Evolutionary conservation across 352 stramenopile species (phyloP).

Genomic region (Globisporangium echinulatum): DNA sequence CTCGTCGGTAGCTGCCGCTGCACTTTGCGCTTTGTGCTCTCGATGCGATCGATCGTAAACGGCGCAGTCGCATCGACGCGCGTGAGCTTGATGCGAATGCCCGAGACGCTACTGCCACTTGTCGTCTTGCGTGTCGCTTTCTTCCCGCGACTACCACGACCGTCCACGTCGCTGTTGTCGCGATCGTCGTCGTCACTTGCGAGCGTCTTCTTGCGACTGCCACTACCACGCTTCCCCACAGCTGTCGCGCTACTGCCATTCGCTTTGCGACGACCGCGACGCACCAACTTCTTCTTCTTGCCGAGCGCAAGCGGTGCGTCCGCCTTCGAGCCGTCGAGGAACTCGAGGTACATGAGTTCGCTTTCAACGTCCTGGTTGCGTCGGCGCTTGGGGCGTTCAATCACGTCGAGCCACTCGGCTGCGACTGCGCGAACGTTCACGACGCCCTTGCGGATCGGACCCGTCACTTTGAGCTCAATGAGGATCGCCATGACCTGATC

Average conservation of each 20-base stretch:
- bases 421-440: slow-evolving; percentile 76
- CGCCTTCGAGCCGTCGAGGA: slow-evolving; percentile 70
- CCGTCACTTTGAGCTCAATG: slow-evolving; percentile 85
- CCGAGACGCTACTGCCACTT: slow-evolving; percentile 11
- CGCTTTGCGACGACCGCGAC: slow-evolving; percentile 23
- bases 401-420: slow-evolving; percentile 80
- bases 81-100: slow-evolving; percentile 40
- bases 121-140: slow-evolving; percentile 18
- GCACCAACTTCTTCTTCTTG: slow-evolving; percentile 24
- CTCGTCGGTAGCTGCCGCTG: slow-evolving; percentile 34
- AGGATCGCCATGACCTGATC: slow-evolving; percentile 84
- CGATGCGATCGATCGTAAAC: slow-evolving; percentile 35
- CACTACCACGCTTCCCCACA: not conserved
- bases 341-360: slow-evolving; percentile 83
- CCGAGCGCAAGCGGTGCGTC: slow-evolving; percentile 12
- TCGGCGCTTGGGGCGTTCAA: slow-evolving; percentile 81
- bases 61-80: slow-evolving; percentile 10
- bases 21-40: slow-evolving; percentile 30
- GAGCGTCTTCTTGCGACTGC: not conserved
- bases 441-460: slow-evolving; percentile 57
- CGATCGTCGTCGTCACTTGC: not conserved
- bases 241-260: slow-evolving; percentile 28
- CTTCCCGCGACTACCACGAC: slow-evolving; percentile 19
- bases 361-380: slow-evolving; percentile 80
- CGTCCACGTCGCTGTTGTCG: slow-evolving; percentile 23